Conservation (phyloP, 176 grass and related monocot genomes). For the Aegilops tauschii region DNA sequence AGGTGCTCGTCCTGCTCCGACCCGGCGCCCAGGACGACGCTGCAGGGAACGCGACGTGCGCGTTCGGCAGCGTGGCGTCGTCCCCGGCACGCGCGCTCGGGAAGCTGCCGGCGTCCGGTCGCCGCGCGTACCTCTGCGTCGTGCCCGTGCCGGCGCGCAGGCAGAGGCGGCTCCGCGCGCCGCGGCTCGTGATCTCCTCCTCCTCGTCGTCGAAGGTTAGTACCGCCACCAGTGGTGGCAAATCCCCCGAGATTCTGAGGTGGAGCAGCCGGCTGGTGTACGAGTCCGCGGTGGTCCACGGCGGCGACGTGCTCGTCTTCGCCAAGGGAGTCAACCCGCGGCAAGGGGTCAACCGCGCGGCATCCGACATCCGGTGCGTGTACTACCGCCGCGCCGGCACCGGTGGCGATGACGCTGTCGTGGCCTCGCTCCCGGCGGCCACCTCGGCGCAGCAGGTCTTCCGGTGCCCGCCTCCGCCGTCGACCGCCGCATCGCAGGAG, state of each 20-base stretch:
- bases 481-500: not conserved
- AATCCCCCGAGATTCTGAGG: constrained; percentile 14
- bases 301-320: constrained; percentile 53
- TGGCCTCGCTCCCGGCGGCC: constrained; percentile 21
- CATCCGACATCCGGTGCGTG: constrained; percentile 36
- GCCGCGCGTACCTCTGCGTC: constrained; percentile 38
- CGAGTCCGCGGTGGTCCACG: constrained; percentile 38
- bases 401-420: not conserved
- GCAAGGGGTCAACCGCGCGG: constrained; percentile 37
- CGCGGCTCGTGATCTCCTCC: constrained; percentile 18
- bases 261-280: constrained; percentile 56
- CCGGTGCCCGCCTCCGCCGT: constrained; percentile 51
- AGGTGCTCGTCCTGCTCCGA: constrained; percentile 50
- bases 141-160: constrained; percentile 37
- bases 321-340: constrained; percentile 62
- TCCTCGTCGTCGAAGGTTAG: not conserved
- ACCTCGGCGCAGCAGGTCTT: constrained; percentile 79
- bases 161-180: constrained; percentile 36
- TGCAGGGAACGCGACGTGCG: constrained; percentile 27
- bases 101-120: constrained; percentile 8
- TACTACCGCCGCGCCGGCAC: not conserved
- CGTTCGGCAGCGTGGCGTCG: constrained; percentile 29
- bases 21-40: not conserved
- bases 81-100: constrained; percentile 41
- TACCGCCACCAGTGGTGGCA: not conserved